Base-by-base conservation (phyloP, 306 rosid genomes). In the Corylus heterophylla region DNA sequence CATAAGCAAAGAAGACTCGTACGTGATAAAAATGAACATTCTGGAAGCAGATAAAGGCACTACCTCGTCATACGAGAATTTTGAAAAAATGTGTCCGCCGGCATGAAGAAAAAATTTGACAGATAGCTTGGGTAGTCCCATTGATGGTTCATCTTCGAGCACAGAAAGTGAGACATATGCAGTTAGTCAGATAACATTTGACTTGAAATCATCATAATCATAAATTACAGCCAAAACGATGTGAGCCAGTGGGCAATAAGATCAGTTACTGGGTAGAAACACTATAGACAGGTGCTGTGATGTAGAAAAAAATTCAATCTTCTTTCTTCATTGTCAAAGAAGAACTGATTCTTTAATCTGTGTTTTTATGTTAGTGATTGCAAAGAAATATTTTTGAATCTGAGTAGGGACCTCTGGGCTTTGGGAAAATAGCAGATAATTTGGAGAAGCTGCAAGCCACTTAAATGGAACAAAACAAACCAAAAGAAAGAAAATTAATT, bases 31-130 rank as follows among this genome's bases (percentile, higher is more conserved):
- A 22, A 22, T 22, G 22, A 22, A 22, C 22, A 22, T 22, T 22
- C 22, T 22, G 22, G 22, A 22, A 22, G 22, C 22, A 22, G 22
- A 22, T 22, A 22, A 22, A 22, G 22, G 22, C 22, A 22, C 22
- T 22, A 22, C 22, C 22, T 22, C 22, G 22, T 22, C 22, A 22
- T 0, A 22, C 22, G 22, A 22, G 22, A 22, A 22, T 22, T 22
- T 22, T 22, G 22, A 22, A 22, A 22, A 22, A 22, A 22, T 22
- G 22, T 22, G 22, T 22, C 22, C 22, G 22, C 22, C 22, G 22
- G 22, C 22, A 74, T 95, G 98, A 80, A 91, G 96, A 78, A 91
- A 86, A 68, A 91, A 83, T 74, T 91, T 92, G 81, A 95, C 92
- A 5, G 88, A 58, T 69, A 84, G 31, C 89, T 88, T 95, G 4